These are phyloP conservation scores for Nakazawaea sp. DNA, from an alignment of 805 yeast genomes.

Conservation along the genomic window DNA sequence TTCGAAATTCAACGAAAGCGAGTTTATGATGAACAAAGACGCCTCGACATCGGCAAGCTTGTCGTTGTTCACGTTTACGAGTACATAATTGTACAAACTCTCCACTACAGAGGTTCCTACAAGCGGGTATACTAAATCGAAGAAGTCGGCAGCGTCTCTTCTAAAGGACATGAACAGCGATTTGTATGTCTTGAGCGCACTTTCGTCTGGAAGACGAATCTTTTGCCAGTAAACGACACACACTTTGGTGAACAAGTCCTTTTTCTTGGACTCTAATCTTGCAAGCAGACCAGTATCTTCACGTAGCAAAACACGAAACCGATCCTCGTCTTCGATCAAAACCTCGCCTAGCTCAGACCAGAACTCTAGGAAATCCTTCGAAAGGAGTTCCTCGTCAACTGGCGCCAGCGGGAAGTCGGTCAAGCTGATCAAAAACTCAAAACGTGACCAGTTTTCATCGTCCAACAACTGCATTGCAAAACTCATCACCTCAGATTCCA, in stretches of 20 bases:
- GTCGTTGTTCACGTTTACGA: constrained; percentile 16
- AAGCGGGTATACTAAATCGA: constrained; percentile 64
- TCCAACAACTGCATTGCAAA: constrained; percentile 33
- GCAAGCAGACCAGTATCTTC: constrained; percentile 23
- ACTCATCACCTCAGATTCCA: constrained; percentile 38
- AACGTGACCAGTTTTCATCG: constrained; percentile 28
- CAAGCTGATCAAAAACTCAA: constrained; percentile 43
- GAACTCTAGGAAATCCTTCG: constrained; percentile 50
- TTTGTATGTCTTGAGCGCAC: constrained; percentile 25
- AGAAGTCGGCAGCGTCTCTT: constrained; percentile 68
- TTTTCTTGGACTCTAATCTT: constrained; percentile 24
- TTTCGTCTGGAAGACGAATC: constrained; percentile 35
- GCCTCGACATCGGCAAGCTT: constrained; percentile 47
- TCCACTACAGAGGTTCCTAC: constrained; percentile 47
- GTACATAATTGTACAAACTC: constrained; percentile 31
- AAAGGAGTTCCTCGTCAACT: constrained; percentile 49
- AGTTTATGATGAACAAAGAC: constrained; percentile 49
- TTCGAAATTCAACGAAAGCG: constrained; percentile 47
- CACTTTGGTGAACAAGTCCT: constrained; percentile 39
- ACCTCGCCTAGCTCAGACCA: constrained; percentile 65
- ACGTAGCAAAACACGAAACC: constrained; percentile 23
- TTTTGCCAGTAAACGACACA: constrained; percentile 66
- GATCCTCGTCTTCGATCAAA: constrained; percentile 42
- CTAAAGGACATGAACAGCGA: constrained; percentile 66
- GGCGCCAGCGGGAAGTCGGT: constrained; percentile 55